Conservation (phyloP, 306 rosid genomes). For the Potentilla sterilis region DNA sequence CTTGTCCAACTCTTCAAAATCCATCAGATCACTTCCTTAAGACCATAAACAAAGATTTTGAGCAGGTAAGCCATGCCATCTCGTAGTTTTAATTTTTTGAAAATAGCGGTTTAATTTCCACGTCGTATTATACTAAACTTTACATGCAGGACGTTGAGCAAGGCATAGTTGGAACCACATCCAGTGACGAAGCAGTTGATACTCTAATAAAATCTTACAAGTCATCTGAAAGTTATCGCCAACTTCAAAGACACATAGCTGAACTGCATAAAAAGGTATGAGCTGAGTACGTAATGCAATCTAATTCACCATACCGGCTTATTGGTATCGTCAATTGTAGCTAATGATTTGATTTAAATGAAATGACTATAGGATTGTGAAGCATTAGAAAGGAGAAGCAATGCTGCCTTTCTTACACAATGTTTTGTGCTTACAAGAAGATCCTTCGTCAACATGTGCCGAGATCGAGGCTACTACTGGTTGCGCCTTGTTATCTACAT, state of each 20-base stretch:
- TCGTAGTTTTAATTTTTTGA: too few relatives aligned
- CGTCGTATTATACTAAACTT: not conserved
- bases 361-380: conserved; percentile 28
- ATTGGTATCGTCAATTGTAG: not conserved
- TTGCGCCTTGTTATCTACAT: conserved; percentile 52
- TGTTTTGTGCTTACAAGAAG: conserved; percentile 49
- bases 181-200: conserved; percentile 43
- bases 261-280: conserved; percentile 40
- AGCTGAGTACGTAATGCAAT: not conserved
- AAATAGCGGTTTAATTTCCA: too few relatives aligned
- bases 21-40: conserved; percentile 70
- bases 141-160: conserved; percentile 44
- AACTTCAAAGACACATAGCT: conserved; percentile 35
- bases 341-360: not conserved
- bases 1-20: conserved; percentile 61
- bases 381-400: conserved; percentile 34
- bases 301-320: too few relatives aligned
- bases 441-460: conserved; percentile 57
- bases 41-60: conserved; percentile 69
- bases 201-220: conserved; percentile 39
- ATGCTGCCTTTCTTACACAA: conserved; percentile 47
- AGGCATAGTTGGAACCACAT: conserved; percentile 27
- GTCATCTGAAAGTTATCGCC: conserved; percentile 35
- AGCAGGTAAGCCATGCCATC: conserved; percentile 28
- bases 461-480: conserved; percentile 68